These are phyloP conservation scores for Peltaster fructicola DNA, from an alignment of 2,329 filamentous ascomycete species.

Conservation along the genomic window DNA sequence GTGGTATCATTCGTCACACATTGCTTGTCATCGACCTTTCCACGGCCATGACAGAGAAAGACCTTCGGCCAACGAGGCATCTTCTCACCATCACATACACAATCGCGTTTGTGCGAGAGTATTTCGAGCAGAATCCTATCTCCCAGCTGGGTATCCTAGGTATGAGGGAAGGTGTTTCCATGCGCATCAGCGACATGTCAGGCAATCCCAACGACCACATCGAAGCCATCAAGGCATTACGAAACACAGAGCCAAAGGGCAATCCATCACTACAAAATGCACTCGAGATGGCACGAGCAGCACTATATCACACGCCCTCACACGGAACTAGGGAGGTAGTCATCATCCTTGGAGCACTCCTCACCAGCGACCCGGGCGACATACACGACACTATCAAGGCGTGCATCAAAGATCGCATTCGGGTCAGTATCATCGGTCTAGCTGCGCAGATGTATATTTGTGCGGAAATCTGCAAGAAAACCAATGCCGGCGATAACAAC, in stretches of 20 bases:
- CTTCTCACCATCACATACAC: slow-evolving; percentile 68
- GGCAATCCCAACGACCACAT: slow-evolving; percentile 86
- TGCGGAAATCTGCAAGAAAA: slow-evolving; percentile 69
- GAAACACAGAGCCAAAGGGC: slow-evolving; percentile 29
- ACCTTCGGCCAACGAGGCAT: slow-evolving; percentile 75
- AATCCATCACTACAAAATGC: slow-evolving; percentile 64
- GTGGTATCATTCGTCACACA: slow-evolving; percentile 93
- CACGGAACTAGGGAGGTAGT: slow-evolving; percentile 90
- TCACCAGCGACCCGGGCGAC: slow-evolving; percentile 84
- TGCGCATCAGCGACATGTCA: slow-evolving; percentile 72
- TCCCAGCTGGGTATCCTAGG: slow-evolving; percentile 84
- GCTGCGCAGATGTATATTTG: slow-evolving; percentile 87
- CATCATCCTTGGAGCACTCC: slow-evolving; percentile 75
- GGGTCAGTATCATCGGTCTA: slow-evolving; percentile 76
- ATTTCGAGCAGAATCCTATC: slow-evolving; percentile 97
- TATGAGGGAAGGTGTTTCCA: slow-evolving; percentile 80
- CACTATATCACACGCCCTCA: slow-evolving; percentile 78
- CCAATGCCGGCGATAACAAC: slow-evolving; percentile 61
- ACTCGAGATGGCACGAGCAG: slow-evolving; percentile 82
- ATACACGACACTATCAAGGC: slow-evolving; percentile 76
- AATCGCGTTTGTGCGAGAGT: slow-evolving; percentile 76
- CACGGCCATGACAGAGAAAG: slow-evolving; percentile 86
- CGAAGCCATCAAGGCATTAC: slow-evolving; percentile 46
- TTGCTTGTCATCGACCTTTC: slow-evolving; percentile 84
- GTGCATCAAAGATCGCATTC: slow-evolving; percentile 66